Evolutionary conservation across 129 eudicot genomes (phyloP).

Genomic region (Escallonia rubra): DNA sequence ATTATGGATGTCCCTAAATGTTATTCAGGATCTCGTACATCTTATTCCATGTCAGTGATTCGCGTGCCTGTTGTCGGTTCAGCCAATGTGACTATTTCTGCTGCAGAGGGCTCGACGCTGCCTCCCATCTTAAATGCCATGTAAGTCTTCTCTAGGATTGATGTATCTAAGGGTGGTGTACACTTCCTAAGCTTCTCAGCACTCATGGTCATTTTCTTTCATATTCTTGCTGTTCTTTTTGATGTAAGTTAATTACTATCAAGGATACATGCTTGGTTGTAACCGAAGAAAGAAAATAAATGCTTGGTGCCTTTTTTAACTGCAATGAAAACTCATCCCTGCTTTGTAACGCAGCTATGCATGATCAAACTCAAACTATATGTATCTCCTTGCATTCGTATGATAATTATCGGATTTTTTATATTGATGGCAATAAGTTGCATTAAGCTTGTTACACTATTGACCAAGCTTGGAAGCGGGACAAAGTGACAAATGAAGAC

Average conservation of each 20-base stretch:
- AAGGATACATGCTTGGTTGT: too few species aligned
- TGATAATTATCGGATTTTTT: too few species aligned
- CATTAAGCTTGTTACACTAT: too few species aligned
- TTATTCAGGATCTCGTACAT: background rate
- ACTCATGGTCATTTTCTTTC: background rate
- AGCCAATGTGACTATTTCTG: conserved; percentile 6
- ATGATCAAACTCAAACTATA: too few species aligned
- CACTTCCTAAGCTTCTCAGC: background rate
- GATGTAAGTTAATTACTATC: background rate
- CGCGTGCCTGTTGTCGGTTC: background rate
- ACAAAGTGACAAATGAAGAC: too few species aligned
- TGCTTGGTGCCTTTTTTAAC: too few species aligned
- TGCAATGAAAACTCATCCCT: too few species aligned
- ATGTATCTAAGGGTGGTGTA: conserved; percentile 1
- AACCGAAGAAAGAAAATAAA: too few species aligned
- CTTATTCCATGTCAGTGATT: background rate
- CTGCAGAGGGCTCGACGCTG: background rate
- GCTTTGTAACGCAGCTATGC: too few species aligned
- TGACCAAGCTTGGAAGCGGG: too few species aligned
- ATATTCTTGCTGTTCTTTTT: background rate
- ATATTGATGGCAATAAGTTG: too few species aligned
- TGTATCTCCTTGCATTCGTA: too few species aligned
- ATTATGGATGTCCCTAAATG: background rate
- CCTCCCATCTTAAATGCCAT: conserved; percentile 2
- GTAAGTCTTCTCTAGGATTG: background rate